A percentile compares a stretch with the other conserved stretches of the same genome.
phyloP scores from a whole-genome alignment of 164 flowering plant genomes.

The Aristolochia fimbriata region DNA sequence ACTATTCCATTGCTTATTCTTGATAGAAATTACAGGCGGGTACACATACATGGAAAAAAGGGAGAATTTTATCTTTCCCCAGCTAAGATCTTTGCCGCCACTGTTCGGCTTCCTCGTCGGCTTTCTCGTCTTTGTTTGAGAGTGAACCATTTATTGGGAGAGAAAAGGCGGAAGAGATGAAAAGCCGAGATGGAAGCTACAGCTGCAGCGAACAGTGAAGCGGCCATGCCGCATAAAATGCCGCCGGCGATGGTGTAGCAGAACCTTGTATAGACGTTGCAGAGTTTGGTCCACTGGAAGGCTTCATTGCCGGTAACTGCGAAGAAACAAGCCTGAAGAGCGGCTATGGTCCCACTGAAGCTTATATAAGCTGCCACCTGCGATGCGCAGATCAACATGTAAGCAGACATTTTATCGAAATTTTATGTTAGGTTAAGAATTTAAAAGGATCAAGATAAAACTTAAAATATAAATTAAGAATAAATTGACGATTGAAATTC shows the following conservation, averaged over 20 bases:
- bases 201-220: constrained; percentile 26
- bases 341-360: constrained; percentile 34
- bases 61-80: neutral
- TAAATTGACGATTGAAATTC: too few relatives aligned
- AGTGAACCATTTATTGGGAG: constrained; percentile 34
- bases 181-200: constrained; percentile 46
- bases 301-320: constrained; percentile 39
- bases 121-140: constrained; percentile 15
- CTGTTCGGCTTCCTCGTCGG: too few relatives aligned
- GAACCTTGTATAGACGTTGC: constrained; percentile 57
- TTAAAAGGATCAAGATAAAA: too few relatives aligned
- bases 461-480: too few relatives aligned
- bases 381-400: neutral
- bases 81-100: neutral
- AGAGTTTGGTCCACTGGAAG: constrained; percentile 64
- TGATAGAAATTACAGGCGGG: too few relatives aligned
- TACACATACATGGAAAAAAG: neutral
- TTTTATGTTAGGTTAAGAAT: too few relatives aligned
- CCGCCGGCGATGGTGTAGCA: constrained; percentile 60
- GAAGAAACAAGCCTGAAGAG: constrained; percentile 28
- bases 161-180: constrained; percentile 54
- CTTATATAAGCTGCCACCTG: constrained; percentile 43
- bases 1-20: too few relatives aligned
- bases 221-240: constrained; percentile 25
- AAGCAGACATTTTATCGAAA: too few relatives aligned